Evolutionary conservation across 164 flowering plant species (phyloP).

Genomic region (Nymphaea thermarum): DNA sequence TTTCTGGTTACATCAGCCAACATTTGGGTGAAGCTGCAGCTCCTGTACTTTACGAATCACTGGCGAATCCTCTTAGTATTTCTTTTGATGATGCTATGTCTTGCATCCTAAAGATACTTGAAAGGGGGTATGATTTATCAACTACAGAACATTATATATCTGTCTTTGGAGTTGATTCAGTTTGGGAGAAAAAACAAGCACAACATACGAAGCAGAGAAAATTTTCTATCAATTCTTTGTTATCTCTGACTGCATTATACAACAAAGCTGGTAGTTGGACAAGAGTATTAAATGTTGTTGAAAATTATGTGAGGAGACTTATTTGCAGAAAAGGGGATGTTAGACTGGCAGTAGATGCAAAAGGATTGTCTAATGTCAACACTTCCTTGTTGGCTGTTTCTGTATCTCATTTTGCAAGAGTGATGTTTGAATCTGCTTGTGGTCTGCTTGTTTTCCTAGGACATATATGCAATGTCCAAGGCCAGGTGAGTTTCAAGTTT

Average conservation of each 20-base stretch:
- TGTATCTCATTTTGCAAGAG: constrained; percentile 68
- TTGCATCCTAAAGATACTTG: constrained; percentile 54
- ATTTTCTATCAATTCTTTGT: constrained; percentile 62
- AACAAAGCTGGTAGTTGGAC: constrained; percentile 57
- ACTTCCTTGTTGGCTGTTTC: constrained; percentile 48
- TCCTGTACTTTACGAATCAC: constrained; percentile 58
- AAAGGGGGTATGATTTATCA: constrained; percentile 50
- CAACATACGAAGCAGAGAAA: constrained; percentile 62
- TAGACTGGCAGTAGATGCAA: constrained; percentile 19
- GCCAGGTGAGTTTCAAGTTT: constrained; percentile 41
- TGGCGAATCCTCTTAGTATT: constrained; percentile 24
- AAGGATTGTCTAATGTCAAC: constrained; percentile 20
- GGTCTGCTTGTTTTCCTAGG: constrained; percentile 55
- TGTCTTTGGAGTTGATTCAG: constrained; percentile 44
- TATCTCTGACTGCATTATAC: constrained; percentile 45
- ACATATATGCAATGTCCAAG: constrained; percentile 53
- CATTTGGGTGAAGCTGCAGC: constrained; percentile 70
- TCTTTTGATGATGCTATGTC: constrained; percentile 56
- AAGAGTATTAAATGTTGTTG: constrained; percentile 50
- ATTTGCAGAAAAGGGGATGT: constrained; percentile 39
- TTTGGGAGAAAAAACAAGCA: constrained; percentile 44
- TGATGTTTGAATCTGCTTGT: constrained; percentile 72
- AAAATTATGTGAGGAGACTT: constrained; percentile 53
- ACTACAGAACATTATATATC: constrained; percentile 20
- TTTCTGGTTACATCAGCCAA: constrained; percentile 40